A percentile compares a stretch with the other conserved stretches of the same genome.
These are phyloP conservation scores for Arctium lappa DNA, from an alignment of 129 eudicot species.

Conservation along the genomic window DNA sequence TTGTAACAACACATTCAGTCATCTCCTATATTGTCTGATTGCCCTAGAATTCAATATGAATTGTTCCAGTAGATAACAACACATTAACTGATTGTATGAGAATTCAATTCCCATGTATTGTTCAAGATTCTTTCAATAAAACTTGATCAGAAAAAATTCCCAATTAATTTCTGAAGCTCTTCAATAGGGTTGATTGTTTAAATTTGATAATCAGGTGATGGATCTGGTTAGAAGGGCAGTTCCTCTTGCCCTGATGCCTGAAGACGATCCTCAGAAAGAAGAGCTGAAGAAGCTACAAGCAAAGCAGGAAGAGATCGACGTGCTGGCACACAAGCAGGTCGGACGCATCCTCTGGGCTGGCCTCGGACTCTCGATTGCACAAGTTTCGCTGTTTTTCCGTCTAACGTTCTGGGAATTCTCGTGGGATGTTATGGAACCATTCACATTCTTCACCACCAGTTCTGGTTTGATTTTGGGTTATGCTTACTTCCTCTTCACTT, in stretches of 20 bases:
- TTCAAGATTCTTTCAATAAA: neutral
- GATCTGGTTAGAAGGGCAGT: conserved; percentile 68
- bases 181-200: neutral
- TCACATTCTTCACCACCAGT: conserved; percentile 69
- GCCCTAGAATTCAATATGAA: neutral
- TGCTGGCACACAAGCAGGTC: conserved; percentile 76
- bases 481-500: conserved; percentile 75
- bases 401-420: conserved; percentile 92
- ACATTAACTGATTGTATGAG: neutral
- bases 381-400: conserved; percentile 83
- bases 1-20: no score
- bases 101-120: neutral
- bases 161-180: no score
- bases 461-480: conserved; percentile 70
- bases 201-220: conserved; percentile 50
- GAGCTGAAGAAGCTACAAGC: conserved; percentile 57
- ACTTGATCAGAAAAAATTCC: no score
- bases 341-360: conserved; percentile 71
- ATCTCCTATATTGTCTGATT: neutral
- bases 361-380: conserved; percentile 47
- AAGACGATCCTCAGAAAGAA: conserved; percentile 57
- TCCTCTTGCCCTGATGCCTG: conserved; percentile 64
- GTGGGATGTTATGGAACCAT: conserved; percentile 97
- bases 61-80: neutral
- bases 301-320: conserved; percentile 57